Percentiles rank a stretch among this genome's conserved stretches.
Conservation (phyloP, 192 early-diverging fungal genomes). For the Coemansia sp. region DNA sequence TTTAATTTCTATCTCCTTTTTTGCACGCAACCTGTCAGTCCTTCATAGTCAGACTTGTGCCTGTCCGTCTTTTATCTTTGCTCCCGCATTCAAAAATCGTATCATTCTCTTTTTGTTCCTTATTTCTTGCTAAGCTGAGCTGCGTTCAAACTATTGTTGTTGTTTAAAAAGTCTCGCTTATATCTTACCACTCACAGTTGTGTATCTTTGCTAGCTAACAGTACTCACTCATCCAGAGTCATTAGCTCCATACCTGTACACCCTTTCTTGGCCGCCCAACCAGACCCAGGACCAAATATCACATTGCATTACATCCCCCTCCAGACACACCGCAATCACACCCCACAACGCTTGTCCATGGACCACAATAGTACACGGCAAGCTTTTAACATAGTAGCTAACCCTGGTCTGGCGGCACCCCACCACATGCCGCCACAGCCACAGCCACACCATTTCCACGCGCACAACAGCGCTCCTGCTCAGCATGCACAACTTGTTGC, state of each 20-base stretch:
- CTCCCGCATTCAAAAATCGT: background rate
- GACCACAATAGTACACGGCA: slow-evolving; percentile 17
- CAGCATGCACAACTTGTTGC: slow-evolving; percentile 9
- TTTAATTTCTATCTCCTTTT: slow-evolving; percentile 15
- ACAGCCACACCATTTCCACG: slow-evolving; percentile 9
- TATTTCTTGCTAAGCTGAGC: background rate
- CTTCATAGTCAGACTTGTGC: background rate
- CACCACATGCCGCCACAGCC: slow-evolving; percentile 8
- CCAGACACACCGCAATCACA: background rate
- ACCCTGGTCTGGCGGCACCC: slow-evolving; percentile 4
- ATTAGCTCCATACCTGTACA: background rate
- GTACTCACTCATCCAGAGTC: background rate
- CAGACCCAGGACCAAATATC: background rate
- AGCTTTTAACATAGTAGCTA: slow-evolving; percentile 15
- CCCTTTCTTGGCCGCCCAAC: background rate
- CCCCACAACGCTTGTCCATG: slow-evolving; percentile 6
- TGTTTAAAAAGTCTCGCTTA: background rate
- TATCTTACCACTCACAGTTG: background rate
- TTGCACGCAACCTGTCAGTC: slow-evolving; percentile 4
- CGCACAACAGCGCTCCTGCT: background rate
- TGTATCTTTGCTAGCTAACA: background rate
- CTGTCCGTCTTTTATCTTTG: slow-evolving; percentile 4
- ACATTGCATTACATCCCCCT: background rate
- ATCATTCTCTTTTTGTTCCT: background rate
- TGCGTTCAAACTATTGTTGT: background rate